Evolutionary conservation across 345 rosid genomes (phyloP).

Genomic region (Eucalyptus marginata): DNA sequence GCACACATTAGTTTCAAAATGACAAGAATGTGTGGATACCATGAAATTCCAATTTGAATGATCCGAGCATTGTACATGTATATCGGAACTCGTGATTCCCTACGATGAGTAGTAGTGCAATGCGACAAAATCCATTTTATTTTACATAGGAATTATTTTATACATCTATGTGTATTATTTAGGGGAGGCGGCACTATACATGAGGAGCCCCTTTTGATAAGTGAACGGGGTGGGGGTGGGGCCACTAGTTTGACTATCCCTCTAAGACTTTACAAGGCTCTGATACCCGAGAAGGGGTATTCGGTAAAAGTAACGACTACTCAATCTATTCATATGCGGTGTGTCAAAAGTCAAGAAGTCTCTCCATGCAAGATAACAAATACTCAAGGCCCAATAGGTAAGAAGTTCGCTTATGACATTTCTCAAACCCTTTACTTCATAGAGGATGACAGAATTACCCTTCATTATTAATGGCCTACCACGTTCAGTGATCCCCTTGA

Average conservation of each 20-base stretch:
- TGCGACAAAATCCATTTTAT: not conserved
- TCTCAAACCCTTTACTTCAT: not conserved
- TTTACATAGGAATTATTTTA: not conserved
- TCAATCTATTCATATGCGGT: not conserved
- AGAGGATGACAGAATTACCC: not conserved
- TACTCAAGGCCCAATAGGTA: not conserved
- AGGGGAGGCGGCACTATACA: not conserved
- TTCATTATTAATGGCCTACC: not conserved
- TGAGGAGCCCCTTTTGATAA: not conserved
- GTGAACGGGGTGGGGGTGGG: not conserved
- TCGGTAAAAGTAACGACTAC: not conserved
- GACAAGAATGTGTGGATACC: not conserved
- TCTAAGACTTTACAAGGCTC: not conserved
- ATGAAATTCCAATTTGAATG: not conserved
- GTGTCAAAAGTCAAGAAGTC: not conserved
- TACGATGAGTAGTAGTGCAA: not conserved
- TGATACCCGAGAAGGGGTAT: not conserved
- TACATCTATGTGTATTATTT: not conserved
- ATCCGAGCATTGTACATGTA: not conserved
- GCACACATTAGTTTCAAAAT: not conserved
- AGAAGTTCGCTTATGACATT: not conserved
- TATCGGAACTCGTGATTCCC: not conserved
- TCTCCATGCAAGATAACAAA: not conserved
- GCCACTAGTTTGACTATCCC: not conserved
- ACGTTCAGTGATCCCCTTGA: not conserved